These are phyloP conservation scores for Pochonia chlamydosporia DNA, from an alignment of 2,329 filamentous ascomycete genomes.

Conservation along the genomic window DNA sequence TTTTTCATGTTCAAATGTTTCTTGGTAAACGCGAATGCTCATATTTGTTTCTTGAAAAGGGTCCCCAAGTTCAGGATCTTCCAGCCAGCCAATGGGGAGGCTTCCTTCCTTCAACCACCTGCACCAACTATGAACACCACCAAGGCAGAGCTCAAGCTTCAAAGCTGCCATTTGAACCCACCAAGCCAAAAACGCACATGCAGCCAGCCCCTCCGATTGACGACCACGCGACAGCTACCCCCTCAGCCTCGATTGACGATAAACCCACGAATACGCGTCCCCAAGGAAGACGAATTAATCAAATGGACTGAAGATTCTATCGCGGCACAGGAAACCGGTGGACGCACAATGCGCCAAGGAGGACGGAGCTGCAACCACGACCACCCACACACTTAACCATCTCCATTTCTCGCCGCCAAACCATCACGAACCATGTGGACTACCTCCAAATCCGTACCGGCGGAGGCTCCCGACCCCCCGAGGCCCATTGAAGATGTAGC, in stretches of 20 bases:
- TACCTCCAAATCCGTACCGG: not conserved
- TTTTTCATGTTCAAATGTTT: too few species aligned
- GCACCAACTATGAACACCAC: not conserved
- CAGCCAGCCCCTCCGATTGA: not conserved
- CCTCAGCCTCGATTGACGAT: not conserved
- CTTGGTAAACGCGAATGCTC: too few species aligned
- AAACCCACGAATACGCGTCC: not conserved
- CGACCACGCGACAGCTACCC: conserved; percentile 2
- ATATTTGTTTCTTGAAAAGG: too few species aligned
- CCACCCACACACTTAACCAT: not conserved
- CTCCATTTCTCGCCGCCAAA: conserved; percentile 1
- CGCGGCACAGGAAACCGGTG: not conserved
- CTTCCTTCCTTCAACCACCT: too few species aligned
- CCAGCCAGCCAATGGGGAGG: not conserved
- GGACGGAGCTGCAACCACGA: conserved; percentile 4
- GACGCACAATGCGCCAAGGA: conserved; percentile 12
- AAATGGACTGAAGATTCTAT: not conserved
- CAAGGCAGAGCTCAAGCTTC: not conserved
- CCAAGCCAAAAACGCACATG: not conserved
- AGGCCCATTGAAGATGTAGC: conserved; percentile 30
- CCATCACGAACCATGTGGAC: conserved; percentile 35
- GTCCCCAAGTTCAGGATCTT: not conserved
- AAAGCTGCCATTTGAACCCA: not conserved
- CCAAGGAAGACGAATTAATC: not conserved
- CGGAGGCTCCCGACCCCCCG: not conserved